Evolutionary conservation across 495 filamentous ascomycete species (phyloP), one percentile per base, ranked within the genome.

Genomic region (Aspergillus ostianus): DNA sequence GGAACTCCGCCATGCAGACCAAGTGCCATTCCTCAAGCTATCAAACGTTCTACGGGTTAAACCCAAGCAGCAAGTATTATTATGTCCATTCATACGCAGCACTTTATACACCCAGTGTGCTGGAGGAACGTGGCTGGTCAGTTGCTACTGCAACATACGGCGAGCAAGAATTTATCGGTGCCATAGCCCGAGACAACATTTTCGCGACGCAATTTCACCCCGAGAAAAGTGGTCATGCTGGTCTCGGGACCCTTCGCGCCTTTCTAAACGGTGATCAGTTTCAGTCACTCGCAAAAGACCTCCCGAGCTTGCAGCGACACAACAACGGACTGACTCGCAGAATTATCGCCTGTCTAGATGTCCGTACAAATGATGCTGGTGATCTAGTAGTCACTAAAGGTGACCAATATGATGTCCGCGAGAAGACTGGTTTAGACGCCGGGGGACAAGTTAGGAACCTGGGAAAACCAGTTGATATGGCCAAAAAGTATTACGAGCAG

Each of bases 381-480:
- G 95, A 98, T 72, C 76, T 98, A 18, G 95, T 98, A 0, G 94
- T 98, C 17, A 98, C 94, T 6, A 98, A 98, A 75, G 94, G 94
- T 9, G 94, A 98, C 70, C 94, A 98, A 67, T 98, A 98, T 74
- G 94, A 98, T 67, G 94, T 98, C n/a, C 88, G 94, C n/a, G 94
- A 97, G 68, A 96, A 96, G 74, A 78, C 71, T 55, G 77, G 73
- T 12, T 68, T 74, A 19, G 67, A 79, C 9, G 74, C 77, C n/a
- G 85, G 82, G 52, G 86, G 92, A 20, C 81, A 86, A 55, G 94
- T 98, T 32, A 84, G 94, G 56, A 98, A 98, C 69, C 77, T 98
- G 0, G 94, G 94, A 61, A 98, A 98, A 75, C 94, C 94, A 0
- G 92, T 98, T 18, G 91, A 97, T 51, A 89, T 98, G 84, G 94